Conservation (phyloP, 2,329 filamentous ascomycete genomes). For the Didymella exigua region DNA sequence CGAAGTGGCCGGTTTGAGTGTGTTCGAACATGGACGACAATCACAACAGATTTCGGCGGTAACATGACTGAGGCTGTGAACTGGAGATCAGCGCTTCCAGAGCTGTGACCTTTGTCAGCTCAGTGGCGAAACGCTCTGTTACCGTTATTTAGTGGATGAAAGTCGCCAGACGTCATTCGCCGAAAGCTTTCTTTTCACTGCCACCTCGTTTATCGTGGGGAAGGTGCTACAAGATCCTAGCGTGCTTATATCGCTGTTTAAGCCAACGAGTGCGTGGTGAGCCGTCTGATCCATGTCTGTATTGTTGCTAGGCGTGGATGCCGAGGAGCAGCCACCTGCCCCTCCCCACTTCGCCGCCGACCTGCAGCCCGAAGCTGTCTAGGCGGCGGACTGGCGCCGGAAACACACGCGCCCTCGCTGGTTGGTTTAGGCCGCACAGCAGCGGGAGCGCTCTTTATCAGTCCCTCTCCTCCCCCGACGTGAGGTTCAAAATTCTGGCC, state of each 20-base stretch:
- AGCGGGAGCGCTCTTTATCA: conserved; percentile 12
- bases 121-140: conserved; percentile 2
- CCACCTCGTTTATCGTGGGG: conserved; percentile 30
- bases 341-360: conserved; percentile 13
- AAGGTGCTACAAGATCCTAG: conserved; percentile 31
- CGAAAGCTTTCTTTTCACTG: conserved; percentile 11
- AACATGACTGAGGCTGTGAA: not conserved
- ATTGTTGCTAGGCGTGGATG: conserved; percentile 5
- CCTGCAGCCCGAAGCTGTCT: conserved; percentile 13
- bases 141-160: not conserved
- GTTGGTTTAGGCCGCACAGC: not conserved
- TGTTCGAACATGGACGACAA: not conserved
- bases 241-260: conserved; percentile 21
- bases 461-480: conserved; percentile 1
- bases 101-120: conserved; percentile 9
- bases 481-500: not conserved
- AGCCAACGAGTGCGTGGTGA: conserved; percentile 16
- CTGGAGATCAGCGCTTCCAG: not conserved
- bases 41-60: not conserved
- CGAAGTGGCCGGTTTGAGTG: not conserved
- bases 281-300: conserved; percentile 15
- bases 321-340: conserved; percentile 11
- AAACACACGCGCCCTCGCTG: conserved; percentile 8
- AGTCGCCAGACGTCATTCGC: conserved; percentile 14
- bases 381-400: conserved; percentile 12